Evolutionary conservation across 495 filamentous ascomycete genomes (phyloP), one percentile per base, ranked within the genome.

Genomic region (Glonium stellatum): DNA sequence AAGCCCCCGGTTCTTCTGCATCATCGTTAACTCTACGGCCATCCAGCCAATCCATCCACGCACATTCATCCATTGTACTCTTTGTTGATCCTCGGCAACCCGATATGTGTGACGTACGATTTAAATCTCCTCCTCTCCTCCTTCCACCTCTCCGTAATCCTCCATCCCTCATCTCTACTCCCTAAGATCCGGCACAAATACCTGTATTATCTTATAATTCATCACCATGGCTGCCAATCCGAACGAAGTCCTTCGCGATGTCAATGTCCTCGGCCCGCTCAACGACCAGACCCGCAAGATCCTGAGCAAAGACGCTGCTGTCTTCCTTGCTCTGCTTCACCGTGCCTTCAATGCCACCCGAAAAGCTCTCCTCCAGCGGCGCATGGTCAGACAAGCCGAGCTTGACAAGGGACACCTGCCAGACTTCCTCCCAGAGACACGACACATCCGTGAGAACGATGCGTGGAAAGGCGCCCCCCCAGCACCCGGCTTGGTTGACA

Each of bases 401-500:
- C 85, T 97, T 61, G 95, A 99, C 77, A 89, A 87, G 73, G 93
- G 93, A 60, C 70, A 80, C 36, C 81, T 97, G n/a, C 91, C 86
- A 59, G 91, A 96, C 76, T 99, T 99, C 79, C 84, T 97, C 36
- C 89, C 92, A 62, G 90, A 97, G 82, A 97, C 95, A 31, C 89
- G 85, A 73, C 87, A 92, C 78, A 93, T 99, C 75, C 90, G 93
- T 66, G 92, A 97, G 67, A 87, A 95, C 73, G 85, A 87, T 72
- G 83, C 90, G 69, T 99, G 93, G 93, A 90, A 85, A 78, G 95
- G 90, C 61, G 92, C 93, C 31, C 85, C 89, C 49, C 93, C 95
- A 15, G 93, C 95, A 9, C 92, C 93, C 0, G 93, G 93, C 46
- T 79, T 99, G 41, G 85, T 97, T 37, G 95, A 99, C 77, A 84